Base-by-base conservation (phyloP, 2,329 filamentous ascomycete genomes). In the Penicillium griseofulvum region DNA sequence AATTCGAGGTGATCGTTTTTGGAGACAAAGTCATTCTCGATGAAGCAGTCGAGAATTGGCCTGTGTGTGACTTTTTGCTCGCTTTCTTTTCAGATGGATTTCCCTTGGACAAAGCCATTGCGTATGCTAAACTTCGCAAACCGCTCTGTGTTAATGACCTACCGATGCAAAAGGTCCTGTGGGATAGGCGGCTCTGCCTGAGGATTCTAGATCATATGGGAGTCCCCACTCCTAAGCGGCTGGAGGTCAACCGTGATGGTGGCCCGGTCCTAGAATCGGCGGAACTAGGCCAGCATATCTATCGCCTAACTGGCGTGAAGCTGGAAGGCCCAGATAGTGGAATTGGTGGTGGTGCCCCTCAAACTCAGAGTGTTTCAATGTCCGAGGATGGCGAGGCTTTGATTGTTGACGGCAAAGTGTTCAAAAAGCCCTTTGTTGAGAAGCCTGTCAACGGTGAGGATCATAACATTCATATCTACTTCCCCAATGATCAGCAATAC, bases 51-150 rank as follows among this genome's bases (percentile, higher is more conserved):
- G 91, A 96, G 74, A 96, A 97, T 71, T 97, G 92, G 92, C 92
- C 92, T 17, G 86, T 96, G 52, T 95, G 91, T 74, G 94, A 99
- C 76, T 99, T 96, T 68, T 78, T 99, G 53, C 96, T 99, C 68
- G 96, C 92, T 3, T 99, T 99, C 77, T 99, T 97, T 75, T 97
- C 93, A 0, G 93, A 97, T 72, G 94, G 94, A 0, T 99, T 99
- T 64, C 94, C 94, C 0, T 78, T 99, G 44, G 92, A 97, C 63
- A 99, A 99, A 72, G 94, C 95, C 5, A 96, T 99, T 65, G 90
- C 91, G 33, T 99, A 99, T 73, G 90, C 91, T 58, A 91, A 91
- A 68, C 83, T 96, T 11, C 87, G 94, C 53, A 96, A 96, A 70
- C 94, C 94, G 0, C 97, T 97, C 66, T 97, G 93, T 70, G 92